These are phyloP conservation scores for Gaeumannomyces tritici DNA, from an alignment of 2,329 filamentous ascomycete species.

Conservation along the genomic window DNA sequence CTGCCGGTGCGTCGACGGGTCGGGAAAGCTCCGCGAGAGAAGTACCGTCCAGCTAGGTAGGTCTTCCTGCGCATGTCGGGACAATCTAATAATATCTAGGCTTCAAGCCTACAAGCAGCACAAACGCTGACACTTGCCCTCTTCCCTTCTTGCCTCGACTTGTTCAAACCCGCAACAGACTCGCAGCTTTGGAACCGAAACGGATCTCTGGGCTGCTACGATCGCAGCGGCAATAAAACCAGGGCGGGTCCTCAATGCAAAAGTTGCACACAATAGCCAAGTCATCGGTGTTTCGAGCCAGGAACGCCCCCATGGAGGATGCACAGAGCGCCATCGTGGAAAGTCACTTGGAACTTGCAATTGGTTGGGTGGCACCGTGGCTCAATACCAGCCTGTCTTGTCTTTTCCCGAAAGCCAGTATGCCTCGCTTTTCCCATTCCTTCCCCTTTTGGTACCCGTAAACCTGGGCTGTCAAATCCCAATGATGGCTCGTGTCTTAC, in stretches of 20 bases:
- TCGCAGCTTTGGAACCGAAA: conserved; percentile 24
- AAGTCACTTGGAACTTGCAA: neutral
- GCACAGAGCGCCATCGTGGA: neutral
- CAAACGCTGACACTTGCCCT: neutral
- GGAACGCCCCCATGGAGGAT: neutral
- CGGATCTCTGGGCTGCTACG: conserved; percentile 27
- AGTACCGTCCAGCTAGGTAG: conserved; percentile 15
- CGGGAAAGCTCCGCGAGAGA: neutral
- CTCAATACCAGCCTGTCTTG: neutral
- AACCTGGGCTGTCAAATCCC: neutral
- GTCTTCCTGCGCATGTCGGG: conserved; percentile 2
- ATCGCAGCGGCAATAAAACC: conserved; percentile 25
- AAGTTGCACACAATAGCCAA: neutral
- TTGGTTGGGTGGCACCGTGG: neutral
- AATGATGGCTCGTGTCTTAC: neutral
- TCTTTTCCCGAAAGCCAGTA: neutral
- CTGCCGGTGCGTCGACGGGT: conserved; percentile 13
- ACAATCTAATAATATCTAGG: too few relatives aligned
- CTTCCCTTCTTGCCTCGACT: too few relatives aligned
- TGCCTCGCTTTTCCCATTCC: neutral
- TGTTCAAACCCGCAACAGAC: conserved; percentile 17
- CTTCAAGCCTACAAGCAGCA: neutral
- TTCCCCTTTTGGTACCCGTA: neutral
- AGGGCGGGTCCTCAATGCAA: neutral
- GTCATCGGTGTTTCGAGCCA: neutral